phyloP scores from a whole-genome alignment of 2,329 filamentous ascomycete genomes.

The Fusarium tanahbumbuense region DNA sequence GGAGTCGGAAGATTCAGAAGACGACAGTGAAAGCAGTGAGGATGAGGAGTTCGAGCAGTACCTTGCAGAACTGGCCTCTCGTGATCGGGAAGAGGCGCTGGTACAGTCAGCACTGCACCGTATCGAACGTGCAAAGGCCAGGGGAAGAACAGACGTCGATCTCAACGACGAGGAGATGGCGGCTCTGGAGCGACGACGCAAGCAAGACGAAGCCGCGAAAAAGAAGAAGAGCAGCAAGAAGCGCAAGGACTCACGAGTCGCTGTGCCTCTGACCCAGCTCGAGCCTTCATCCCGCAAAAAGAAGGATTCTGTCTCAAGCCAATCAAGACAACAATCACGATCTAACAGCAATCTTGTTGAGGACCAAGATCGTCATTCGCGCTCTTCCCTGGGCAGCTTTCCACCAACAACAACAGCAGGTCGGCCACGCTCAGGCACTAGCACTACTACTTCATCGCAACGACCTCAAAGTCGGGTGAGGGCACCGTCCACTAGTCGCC shows the following conservation, averaged over 20 bases:
- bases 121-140: constrained; percentile 80
- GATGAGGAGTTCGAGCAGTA: constrained; percentile 59
- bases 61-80: constrained; percentile 67
- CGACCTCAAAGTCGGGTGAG: constrained; percentile 51
- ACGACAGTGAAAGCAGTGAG: constrained; percentile 51
- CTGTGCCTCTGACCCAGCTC: constrained; percentile 65
- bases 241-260: constrained; percentile 60
- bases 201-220: constrained; percentile 61
- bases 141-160: constrained; percentile 82
- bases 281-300: constrained; percentile 56
- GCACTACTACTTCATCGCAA: constrained; percentile 54
- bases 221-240: constrained; percentile 52
- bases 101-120: constrained; percentile 83
- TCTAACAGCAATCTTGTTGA: constrained; percentile 52
- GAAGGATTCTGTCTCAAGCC: constrained; percentile 48
- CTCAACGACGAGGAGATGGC: constrained; percentile 83
- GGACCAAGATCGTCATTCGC: constrained; percentile 51
- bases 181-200: constrained; percentile 76
- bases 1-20: constrained; percentile 49
- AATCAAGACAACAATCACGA: constrained; percentile 54
- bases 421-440: constrained; percentile 56
- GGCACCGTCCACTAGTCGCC: constrained; percentile 51
- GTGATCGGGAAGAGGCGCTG: constrained; percentile 78
- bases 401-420: constrained; percentile 58
- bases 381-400: constrained; percentile 65